These are phyloP conservation scores for Cryphonectria nitschkei DNA, from an alignment of 2,329 filamentous ascomycete species.

Conservation along the genomic window DNA sequence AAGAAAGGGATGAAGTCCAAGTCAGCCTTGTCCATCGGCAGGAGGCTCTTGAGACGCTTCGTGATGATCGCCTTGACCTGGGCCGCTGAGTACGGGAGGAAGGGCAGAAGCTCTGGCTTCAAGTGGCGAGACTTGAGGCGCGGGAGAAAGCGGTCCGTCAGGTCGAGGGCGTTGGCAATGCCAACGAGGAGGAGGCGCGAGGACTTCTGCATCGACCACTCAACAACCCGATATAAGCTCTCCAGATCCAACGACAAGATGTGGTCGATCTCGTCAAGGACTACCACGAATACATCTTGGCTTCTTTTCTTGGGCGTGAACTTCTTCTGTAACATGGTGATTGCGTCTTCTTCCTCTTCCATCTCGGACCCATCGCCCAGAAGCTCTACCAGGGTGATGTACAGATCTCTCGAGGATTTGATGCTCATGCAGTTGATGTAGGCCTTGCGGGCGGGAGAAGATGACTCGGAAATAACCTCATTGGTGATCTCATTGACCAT, in stretches of 20 bases:
- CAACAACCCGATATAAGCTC: constrained; percentile 90
- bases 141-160: constrained; percentile 93
- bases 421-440: constrained; percentile 98
- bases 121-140: constrained; percentile 91
- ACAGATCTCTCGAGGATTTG: constrained; percentile 84
- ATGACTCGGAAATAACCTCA: constrained; percentile 53
- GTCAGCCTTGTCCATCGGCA: constrained; percentile 58
- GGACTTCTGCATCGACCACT: constrained; percentile 85
- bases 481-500: constrained; percentile 81
- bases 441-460: constrained; percentile 62
- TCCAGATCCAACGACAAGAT: constrained; percentile 87
- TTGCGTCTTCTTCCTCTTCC: constrained; percentile 68
- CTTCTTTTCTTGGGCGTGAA: constrained; percentile 67
- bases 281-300: constrained; percentile 73
- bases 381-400: constrained; percentile 76
- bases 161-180: constrained; percentile 92
- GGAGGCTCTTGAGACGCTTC: constrained; percentile 75
- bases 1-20: constrained; percentile 79
- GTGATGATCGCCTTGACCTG: constrained; percentile 90
- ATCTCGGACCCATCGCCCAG: constrained; percentile 62
- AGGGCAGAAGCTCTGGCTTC: constrained; percentile 86
- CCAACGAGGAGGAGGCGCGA: constrained; percentile 85
- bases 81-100: constrained; percentile 85
- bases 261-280: constrained; percentile 93
- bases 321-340: constrained; percentile 68